Evolutionary conservation across 2,329 filamentous ascomycete species (phyloP), one percentile per base, ranked within the genome.

Genomic region (Sclerotinia subarctica): DNA sequence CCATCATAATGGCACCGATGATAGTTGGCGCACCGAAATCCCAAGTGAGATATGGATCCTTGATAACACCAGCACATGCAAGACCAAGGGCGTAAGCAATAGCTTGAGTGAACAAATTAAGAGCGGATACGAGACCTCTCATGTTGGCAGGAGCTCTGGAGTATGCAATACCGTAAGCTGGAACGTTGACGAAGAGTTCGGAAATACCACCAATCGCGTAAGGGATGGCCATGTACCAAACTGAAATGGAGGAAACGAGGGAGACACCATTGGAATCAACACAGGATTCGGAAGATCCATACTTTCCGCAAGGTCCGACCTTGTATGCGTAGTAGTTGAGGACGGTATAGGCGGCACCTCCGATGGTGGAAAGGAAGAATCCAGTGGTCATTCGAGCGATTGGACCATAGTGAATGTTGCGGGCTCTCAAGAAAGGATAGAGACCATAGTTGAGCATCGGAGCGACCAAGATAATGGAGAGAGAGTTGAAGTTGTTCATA

Each of bases 321-420:
- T 84, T 77, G 81, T 93, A 93, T 73, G 89, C 87, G 76, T 84
- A 88, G 76, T 87, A 78, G 71, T 86, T 85, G 78, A 85, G 82
- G 42, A 88, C 81, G 44, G 84, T 82, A 7, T 85, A 82, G 29
- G 81, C 83, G 65, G 84, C 77, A 81, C 86, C 87, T 68, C 89
- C 85, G 19, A 88, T 74, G 2, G 86, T 81, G 38, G 85, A 88
- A 67, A 91, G 81, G 72, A 87, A 76, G 81, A 93, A 93, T 63
- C 91, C 91, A 15, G 82, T 78, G 3, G 88, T 83, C 79, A 94
- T 93, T 77, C 89, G 88, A 80, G 88, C 91, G 78, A 93, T 89
- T 54, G 90, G 91, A 0, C 85, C 90, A 80, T 92, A 91, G 67
- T 82, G 81, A 76, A 93, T 83, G 54, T 85, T 85, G 49, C 83